Conservation (phyloP, 148 eudicot species). For the Mesembryanthemum crystallinum region DNA sequence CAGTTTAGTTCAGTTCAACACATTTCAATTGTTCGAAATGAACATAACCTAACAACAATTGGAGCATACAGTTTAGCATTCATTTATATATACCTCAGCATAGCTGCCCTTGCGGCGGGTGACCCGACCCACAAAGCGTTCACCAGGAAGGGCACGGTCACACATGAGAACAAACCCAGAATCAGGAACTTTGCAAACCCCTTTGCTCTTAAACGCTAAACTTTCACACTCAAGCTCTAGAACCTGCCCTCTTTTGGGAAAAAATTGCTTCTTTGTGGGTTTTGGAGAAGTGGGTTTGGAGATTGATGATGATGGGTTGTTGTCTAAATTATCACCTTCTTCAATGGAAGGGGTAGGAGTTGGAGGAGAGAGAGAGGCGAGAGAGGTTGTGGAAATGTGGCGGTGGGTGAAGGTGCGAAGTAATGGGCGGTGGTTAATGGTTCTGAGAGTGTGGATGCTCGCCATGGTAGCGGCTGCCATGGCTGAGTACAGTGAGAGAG, state of each 20-base stretch:
- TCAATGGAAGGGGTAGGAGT: slow-evolving; percentile 10
- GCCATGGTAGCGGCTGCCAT: slow-evolving; percentile 32
- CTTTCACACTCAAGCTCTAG: slow-evolving; percentile 74
- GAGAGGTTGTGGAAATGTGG: slow-evolving; percentile 12
- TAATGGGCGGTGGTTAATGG: slow-evolving; percentile 39
- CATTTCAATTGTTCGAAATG: too few species aligned
- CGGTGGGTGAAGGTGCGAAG: slow-evolving; percentile 33
- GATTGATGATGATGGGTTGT: slow-evolving; percentile 9
- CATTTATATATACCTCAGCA: slow-evolving; percentile 66
- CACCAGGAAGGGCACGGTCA: slow-evolving; percentile 95
- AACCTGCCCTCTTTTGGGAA: slow-evolving; percentile 82
- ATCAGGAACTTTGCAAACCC: slow-evolving; percentile 69
- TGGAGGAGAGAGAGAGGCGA: slow-evolving; percentile 18
- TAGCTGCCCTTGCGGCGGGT: slow-evolving; percentile 75
- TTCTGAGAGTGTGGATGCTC: slow-evolving; percentile 33
- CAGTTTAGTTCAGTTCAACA: too few species aligned
- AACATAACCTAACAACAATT: neutral
- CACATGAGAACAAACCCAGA: slow-evolving; percentile 88
- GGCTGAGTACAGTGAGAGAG: neutral
- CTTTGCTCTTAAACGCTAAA: slow-evolving; percentile 81
- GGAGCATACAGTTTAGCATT: neutral
- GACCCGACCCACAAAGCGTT: slow-evolving; percentile 77
- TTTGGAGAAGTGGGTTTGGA: slow-evolving; percentile 14
- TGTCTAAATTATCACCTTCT: slow-evolving; percentile 28
- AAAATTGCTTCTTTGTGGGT: slow-evolving; percentile 35